phyloP scores from a whole-genome alignment of 331 rosid species.

The Phaseolus coccineus region DNA sequence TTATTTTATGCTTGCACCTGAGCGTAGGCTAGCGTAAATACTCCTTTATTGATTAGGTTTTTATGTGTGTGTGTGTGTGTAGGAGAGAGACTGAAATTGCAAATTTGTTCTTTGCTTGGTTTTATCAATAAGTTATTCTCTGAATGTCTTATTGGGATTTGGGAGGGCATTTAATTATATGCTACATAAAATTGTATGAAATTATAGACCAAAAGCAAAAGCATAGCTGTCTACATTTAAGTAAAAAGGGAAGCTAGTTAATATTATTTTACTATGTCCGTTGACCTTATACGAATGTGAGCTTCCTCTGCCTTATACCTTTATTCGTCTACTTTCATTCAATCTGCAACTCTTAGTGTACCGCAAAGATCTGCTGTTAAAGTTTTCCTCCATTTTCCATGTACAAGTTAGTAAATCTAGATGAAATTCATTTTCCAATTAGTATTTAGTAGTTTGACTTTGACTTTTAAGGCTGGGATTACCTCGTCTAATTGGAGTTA shows the following conservation, averaged over 20 bases:
- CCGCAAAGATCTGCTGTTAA: constrained; percentile 23
- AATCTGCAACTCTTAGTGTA: constrained; percentile 7
- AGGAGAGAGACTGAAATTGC: background rate
- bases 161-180: background rate
- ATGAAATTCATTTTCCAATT: constrained; percentile 25
- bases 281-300: background rate
- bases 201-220: background rate
- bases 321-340: constrained; percentile 2
- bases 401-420: constrained; percentile 12
- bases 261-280: background rate
- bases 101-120: constrained; percentile 23
- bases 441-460: background rate
- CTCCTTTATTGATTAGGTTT: background rate
- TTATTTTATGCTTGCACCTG: constrained; percentile 34
- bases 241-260: background rate
- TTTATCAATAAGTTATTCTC: constrained; percentile 2
- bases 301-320: constrained; percentile 5
- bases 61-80: background rate
- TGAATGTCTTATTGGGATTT: constrained; percentile 1
- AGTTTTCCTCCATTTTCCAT: constrained; percentile 23
- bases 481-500: background rate
- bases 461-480: constrained; percentile 38
- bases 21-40: constrained; percentile 13
- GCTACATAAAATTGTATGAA: constrained; percentile 14
- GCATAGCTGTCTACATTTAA: background rate